Conservation (phyloP, 2,329 filamentous ascomycete species). For the Capronia americana region DNA sequence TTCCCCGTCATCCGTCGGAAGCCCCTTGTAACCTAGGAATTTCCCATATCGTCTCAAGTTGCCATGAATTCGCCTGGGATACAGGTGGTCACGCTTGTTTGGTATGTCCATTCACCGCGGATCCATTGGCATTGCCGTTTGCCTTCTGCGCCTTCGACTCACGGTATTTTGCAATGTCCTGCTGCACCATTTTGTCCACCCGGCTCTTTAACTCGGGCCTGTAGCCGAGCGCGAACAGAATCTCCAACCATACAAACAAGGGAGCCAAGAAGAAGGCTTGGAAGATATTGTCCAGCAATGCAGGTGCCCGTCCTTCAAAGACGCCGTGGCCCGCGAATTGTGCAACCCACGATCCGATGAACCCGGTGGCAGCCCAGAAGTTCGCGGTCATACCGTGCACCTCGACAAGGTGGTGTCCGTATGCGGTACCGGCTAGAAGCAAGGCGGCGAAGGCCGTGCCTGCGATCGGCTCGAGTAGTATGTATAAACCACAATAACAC, state of each 20-base stretch:
- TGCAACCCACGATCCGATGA: constrained; percentile 79
- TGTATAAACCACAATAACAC: constrained; percentile 78
- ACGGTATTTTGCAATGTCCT: constrained; percentile 78
- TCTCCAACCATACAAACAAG: constrained; percentile 95
- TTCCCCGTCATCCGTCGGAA: background rate
- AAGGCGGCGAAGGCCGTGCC: constrained; percentile 78
- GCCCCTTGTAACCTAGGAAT: background rate
- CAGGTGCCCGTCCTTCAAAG: constrained; percentile 87
- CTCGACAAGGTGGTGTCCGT: constrained; percentile 74
- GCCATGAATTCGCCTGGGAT: background rate
- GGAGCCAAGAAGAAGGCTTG: constrained; percentile 93
- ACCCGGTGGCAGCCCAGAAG: constrained; percentile 70
- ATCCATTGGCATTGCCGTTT: constrained; percentile 39
- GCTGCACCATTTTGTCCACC: constrained; percentile 75
- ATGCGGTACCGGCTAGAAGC: constrained; percentile 76
- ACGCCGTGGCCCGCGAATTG: constrained; percentile 92
- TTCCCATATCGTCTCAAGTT: background rate
- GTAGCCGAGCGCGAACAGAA: constrained; percentile 90
- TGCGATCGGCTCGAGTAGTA: constrained; percentile 92
- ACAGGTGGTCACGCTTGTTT: constrained; percentile 34
- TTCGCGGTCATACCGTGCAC: constrained; percentile 66
- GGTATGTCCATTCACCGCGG: constrained; percentile 36
- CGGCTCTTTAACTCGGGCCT: constrained; percentile 83
- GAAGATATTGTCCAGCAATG: constrained; percentile 85
- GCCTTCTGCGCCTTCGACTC: constrained; percentile 57